Evolutionary conservation across 2,329 filamentous ascomycete species (phyloP), one percentile per base, ranked within the genome.

Genomic region (Apiospora pterosperma): DNA sequence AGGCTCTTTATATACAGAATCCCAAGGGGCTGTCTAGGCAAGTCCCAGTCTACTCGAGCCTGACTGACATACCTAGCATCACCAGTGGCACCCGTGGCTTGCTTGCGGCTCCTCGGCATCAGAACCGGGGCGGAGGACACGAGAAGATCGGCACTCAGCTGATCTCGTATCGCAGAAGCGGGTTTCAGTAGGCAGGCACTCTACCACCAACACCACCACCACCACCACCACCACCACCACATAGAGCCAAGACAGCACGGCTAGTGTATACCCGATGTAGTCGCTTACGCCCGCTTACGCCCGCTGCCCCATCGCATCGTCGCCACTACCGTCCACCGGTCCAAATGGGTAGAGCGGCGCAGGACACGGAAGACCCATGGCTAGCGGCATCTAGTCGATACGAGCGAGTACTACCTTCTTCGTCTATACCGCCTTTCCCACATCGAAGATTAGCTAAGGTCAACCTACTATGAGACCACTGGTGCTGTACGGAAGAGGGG

Each of bases 131-230:
- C 48, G 28, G 48, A 52, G 48, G 25, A 62, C 61, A 62, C 61
- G 61, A 62, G 61, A 39, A 25, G 61, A 62, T 62, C 61, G 61
- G 31, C 61, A 25, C 41, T 62, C 61, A 36, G 23, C 38, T 44
- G 42, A 62, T 62, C 61, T 62, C 61, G 61, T 62, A 62, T 62
- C 31, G 14, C 42, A 48, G 38, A 36, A 48, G 28, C 48, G 28
- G 48, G 48, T 55, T 55, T 55, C 28, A 55, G 28, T 55, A 28
- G 48, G 23, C n/a, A n/a, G n/a, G n/a, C n/a, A n/a, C n/a, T n/a
- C n/a, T n/a, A n/a, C n/a, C n/a, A n/a, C n/a, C n/a, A n/a, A n/a
- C 48, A 55, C 48, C 10, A 23, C 48, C 19, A 10, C n/a, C n/a
- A n/a, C n/a, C n/a, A n/a, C n/a, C n/a, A n/a, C n/a, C n/a, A n/a